Base-by-base conservation (phyloP, 805 yeast genomes). In the Candida railenensis region DNA sequence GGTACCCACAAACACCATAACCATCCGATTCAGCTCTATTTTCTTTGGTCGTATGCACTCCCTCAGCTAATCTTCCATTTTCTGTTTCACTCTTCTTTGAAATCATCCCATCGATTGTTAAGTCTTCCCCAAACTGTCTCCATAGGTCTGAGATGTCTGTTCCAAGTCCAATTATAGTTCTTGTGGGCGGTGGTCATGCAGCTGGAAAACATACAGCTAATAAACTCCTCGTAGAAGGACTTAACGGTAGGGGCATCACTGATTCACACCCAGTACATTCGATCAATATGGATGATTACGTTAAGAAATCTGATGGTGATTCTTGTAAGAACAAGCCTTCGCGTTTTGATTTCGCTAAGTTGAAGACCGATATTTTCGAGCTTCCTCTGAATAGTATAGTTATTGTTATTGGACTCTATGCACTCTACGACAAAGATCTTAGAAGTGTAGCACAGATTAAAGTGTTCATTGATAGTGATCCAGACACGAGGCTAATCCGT, bases 401-500 rank as follows among this genome's bases (percentile, higher is more conserved):
- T 14, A 34, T 42, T 3, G 45, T 42, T 14, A 34, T 36, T 50
- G 97, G 98, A 2, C 68, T 85, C 16, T 91, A 91, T 58, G 92
- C 96, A 0, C 70, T 91, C 20, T 86, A 81, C 57, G 84, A 88
- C 59, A 66, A 68, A 39, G 69, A 69, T 16, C 62, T 91, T 9
- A 65, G 87, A 32, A 68, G 69, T 9, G 50, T 76, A 57, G 83
- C 91, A 0, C 72, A 80, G 1, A 70, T 90, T 52, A 85, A 81
- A 57, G 80, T 91, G 2, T 91, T 85, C 55, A 74, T 91, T 14
- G 94, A 88, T 53, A 78, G 89, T 50, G 97, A 91, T 63, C 82
- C 92, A 1, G 98, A 91, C 62, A 81, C 86, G 3, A 68, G 97
- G 45, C 68, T 91, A 36, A 83, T 89, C n/a, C 77, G 96, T 52